Conservation (phyloP, 2,329 filamentous ascomycete genomes). For the Penicillium janthinellum region DNA sequence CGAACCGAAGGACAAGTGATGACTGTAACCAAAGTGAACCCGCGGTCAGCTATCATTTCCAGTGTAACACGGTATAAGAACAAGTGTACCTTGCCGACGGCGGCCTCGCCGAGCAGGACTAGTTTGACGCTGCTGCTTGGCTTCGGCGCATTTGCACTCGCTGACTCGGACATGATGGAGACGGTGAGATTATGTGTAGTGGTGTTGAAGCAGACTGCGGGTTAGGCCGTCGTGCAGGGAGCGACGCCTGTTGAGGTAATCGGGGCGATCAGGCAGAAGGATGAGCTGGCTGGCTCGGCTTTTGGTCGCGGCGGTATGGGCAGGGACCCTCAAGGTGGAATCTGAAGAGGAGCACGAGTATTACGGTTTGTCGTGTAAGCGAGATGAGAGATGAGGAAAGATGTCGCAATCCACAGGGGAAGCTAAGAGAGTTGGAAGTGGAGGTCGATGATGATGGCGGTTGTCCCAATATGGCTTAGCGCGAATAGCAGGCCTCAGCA, state of each 20-base stretch:
- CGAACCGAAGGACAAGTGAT: conserved; percentile 94
- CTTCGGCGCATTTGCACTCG: conserved; percentile 70
- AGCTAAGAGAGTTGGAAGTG: conserved; percentile 16
- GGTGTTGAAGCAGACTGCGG: conserved; percentile 7
- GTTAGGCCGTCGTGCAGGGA: conserved; percentile 36
- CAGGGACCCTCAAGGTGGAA: conserved; percentile 22
- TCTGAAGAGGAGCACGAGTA: conserved; percentile 22
- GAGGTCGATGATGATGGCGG: conserved; percentile 31
- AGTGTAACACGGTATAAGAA: conserved; percentile 8
- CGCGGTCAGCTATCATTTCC: conserved; percentile 15
- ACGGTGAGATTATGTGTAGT: conserved; percentile 2
- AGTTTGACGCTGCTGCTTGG: conserved; percentile 99
- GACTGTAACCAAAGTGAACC: conserved; percentile 60
- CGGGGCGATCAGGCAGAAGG: conserved; percentile 29
- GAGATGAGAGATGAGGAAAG: neutral
- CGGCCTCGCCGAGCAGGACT: conserved; percentile 93
- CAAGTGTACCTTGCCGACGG: conserved; percentile 84
- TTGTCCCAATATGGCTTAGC: conserved; percentile 30
- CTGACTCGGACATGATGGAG: conserved; percentile 69
- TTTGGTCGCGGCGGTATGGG: conserved; percentile 21
- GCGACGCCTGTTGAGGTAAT: conserved; percentile 24
- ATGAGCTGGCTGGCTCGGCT: conserved; percentile 28
- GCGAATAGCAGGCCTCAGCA: conserved; percentile 12
- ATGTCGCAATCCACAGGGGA: conserved; percentile 11
- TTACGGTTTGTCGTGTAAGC: neutral